These are phyloP conservation scores for Ustilaginoidea virens DNA, from an alignment of 2,329 filamentous ascomycete genomes.

Conservation along the genomic window DNA sequence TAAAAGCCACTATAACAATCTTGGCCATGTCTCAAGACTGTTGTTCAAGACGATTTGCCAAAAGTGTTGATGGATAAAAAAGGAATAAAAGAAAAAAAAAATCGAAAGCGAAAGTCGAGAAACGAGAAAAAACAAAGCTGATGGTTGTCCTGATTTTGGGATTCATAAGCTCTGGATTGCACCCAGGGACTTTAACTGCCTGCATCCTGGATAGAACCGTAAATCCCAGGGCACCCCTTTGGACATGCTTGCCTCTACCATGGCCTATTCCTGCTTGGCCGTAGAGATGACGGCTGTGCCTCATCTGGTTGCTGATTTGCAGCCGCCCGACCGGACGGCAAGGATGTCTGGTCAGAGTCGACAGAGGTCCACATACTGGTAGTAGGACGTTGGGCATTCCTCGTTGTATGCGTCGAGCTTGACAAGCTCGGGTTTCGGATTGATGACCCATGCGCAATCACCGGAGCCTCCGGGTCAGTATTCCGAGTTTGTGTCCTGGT, in stretches of 20 bases:
- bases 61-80: not conserved
- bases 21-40: no score
- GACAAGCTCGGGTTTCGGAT: slow-evolving; percentile 1
- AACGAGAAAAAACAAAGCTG: not conserved
- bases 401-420: slow-evolving; percentile 2
- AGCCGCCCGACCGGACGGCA: not conserved
- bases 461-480: not conserved
- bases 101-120: not conserved
- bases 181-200: no score
- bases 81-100: not conserved
- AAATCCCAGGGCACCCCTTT: not conserved
- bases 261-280: slow-evolving; percentile 3
- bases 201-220: no score
- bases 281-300: slow-evolving; percentile 1
- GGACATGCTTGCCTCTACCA: slow-evolving; percentile 1
- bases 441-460: slow-evolving; percentile 3
- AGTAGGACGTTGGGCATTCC: no score
- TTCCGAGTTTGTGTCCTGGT: not conserved
- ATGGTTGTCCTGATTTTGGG: not conserved
- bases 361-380: no score
- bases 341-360: not conserved
- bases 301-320: not conserved
- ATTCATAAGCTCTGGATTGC: no score
- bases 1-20: no score
- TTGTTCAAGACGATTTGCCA: not conserved